Evolutionary conservation across 768 basidiomycete genomes (phyloP).

Genomic region (Boletus tomentosulus): DNA sequence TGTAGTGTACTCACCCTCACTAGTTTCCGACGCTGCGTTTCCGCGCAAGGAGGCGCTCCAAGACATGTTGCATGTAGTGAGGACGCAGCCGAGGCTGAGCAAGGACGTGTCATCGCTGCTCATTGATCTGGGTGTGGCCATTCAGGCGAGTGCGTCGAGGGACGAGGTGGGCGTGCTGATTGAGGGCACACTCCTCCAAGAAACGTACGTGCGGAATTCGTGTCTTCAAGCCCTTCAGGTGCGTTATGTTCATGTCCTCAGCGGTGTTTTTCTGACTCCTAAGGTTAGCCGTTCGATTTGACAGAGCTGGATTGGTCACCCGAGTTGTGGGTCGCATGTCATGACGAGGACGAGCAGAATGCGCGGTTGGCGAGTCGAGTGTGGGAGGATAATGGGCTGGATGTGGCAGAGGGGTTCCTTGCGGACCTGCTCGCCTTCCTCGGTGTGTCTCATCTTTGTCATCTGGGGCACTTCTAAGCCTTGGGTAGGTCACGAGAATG

Average conservation of each 20-base stretch:
- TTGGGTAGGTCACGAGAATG: slow-evolving; percentile 67
- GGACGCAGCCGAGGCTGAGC: slow-evolving; percentile 71
- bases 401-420: slow-evolving; percentile 66
- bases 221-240: slow-evolving; percentile 92
- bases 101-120: slow-evolving; percentile 83
- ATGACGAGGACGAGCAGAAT: slow-evolving; percentile 90
- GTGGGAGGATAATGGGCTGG: slow-evolving; percentile 96
- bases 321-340: slow-evolving; percentile 81
- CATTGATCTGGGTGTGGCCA: slow-evolving; percentile 75
- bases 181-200: slow-evolving; percentile 73
- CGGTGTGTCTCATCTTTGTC: slow-evolving; percentile 42
- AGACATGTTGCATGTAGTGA: slow-evolving; percentile 67
- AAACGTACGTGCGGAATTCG: slow-evolving; percentile 81
- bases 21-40: slow-evolving; percentile 68
- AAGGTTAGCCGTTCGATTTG: slow-evolving; percentile 77
- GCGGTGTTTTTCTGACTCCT: no score
- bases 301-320: slow-evolving; percentile 94
- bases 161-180: slow-evolving; percentile 68
- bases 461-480: background rate
- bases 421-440: slow-evolving; percentile 58
- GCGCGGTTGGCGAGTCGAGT: slow-evolving; percentile 70
- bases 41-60: slow-evolving; percentile 70
- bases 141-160: slow-evolving; percentile 56
- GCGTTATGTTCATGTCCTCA: background rate
- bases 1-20: slow-evolving; percentile 2